Base-by-base conservation (phyloP, 2,329 filamentous ascomycete species). In the Talaromyces amestolkiae region DNA sequence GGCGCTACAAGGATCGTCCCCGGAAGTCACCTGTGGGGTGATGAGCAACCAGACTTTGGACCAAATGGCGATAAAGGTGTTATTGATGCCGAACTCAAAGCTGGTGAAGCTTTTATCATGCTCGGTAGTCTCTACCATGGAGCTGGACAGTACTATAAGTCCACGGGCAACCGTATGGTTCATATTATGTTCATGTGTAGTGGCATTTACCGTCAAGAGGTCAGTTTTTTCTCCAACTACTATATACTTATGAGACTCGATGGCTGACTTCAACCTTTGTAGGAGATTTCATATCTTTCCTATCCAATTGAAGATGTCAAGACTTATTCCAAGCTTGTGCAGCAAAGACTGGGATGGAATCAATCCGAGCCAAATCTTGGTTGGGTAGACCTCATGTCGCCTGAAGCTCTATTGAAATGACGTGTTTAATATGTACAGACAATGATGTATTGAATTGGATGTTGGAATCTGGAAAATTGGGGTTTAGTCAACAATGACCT, bases 161-260 rank as follows among this genome's bases (percentile, higher is more conserved):
- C 69, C 11, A 69, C 70, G 2, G 74, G 73, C 3, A 73, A 67
- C 62, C 71, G 77, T 17, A 78, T 74, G 8, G 74, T 80, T 10
- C 75, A 79, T 62, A 76, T 76, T 45, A 76, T 79, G 74, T 80
- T 79, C 61, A 77, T 76, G 65, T 79, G 77, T 68, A 73, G 71
- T 3, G 77, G 77, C 10, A 73, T 78, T 31, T 73, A 76, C 64
- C 73, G 78, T 13, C 76, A 77, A 66, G 76, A 77, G 68, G 70
- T 22, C 22, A 22, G 1, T 22, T 22, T 22, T 22, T 22, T 22
- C 22, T 22, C 22, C 22, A 3, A 22, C 22, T 22, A 22, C 3
- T 22, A 2, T 3, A 22, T 22, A 22, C 1, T 22, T 22, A 3
- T 22, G 22, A 22, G 22, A 22, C 3, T 22, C 1, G 3, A 22